Conservation (phyloP, 495 filamentous ascomycete genomes). For the Entonaema liquescens region DNA sequence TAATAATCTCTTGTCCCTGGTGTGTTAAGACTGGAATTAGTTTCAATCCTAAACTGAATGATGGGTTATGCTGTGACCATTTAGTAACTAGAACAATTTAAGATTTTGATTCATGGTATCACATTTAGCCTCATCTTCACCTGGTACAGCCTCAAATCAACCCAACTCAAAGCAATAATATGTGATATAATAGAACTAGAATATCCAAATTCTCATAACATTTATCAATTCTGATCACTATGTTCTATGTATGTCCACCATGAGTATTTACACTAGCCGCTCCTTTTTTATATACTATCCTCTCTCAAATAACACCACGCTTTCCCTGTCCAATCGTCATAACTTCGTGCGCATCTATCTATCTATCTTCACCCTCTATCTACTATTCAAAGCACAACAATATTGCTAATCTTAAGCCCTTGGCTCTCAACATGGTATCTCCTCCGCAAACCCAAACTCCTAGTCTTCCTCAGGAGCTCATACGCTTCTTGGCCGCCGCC, state of each 20-base stretch:
- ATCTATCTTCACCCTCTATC: constrained; percentile 2
- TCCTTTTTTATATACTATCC: constrained; percentile 17
- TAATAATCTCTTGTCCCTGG: too few species aligned
- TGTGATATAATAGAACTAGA: background rate
- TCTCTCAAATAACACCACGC: background rate
- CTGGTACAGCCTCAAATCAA: too few species aligned
- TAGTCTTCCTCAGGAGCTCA: constrained; percentile 66
- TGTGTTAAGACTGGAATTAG: too few species aligned
- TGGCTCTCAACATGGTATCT: constrained; percentile 83
- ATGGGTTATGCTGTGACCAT: background rate
- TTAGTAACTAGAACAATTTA: background rate
- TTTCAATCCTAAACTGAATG: too few species aligned
- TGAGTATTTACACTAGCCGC: constrained; percentile 4
- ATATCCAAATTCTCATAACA: background rate
- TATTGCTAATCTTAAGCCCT: constrained; percentile 79
- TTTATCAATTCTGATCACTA: background rate
- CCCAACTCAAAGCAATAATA: background rate
- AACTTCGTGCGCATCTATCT: constrained; percentile 12
- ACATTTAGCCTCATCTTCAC: too few species aligned
- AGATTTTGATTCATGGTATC: background rate
- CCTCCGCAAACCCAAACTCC: constrained; percentile 74
- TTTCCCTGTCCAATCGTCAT: background rate
- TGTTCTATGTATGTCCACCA: background rate
- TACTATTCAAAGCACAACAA: constrained; percentile 66
- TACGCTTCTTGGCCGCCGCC: constrained; percentile 76